Conservation (phyloP, 139 green algal species). For the Mesotaenium endlicherianum region DNA sequence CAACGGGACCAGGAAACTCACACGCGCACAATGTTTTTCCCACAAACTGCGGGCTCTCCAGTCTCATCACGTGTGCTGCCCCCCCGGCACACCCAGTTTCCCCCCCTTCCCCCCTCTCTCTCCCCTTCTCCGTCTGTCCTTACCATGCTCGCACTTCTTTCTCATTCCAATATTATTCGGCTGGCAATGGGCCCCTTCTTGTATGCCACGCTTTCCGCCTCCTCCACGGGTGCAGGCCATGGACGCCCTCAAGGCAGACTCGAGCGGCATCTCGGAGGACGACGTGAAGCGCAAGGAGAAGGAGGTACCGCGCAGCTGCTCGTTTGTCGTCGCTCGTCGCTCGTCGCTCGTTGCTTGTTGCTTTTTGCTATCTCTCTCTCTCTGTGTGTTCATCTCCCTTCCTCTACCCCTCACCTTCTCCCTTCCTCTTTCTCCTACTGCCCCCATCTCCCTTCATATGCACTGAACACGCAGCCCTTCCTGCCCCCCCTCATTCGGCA, state of each 20-base stretch:
- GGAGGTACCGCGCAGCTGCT: not conserved
- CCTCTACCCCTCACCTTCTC: not conserved
- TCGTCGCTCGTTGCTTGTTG: not conserved
- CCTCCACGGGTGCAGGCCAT: not conserved
- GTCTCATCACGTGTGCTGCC: not conserved
- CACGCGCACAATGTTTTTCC: too few relatives aligned
- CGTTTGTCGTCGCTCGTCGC: too few relatives aligned
- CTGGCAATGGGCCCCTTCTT: not conserved
- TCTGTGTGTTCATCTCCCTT: not conserved
- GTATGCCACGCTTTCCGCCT: not conserved
- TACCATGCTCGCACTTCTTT: not conserved
- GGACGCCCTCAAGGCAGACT: not conserved
- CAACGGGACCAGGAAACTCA: too few relatives aligned
- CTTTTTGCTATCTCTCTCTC: not conserved
- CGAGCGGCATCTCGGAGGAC: conserved; percentile 1
- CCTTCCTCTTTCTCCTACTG: not conserved
- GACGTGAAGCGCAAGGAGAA: not conserved
- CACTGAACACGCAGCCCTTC: not conserved
- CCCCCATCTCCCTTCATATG: not conserved
- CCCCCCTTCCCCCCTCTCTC: not conserved
- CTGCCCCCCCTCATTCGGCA: too few relatives aligned
- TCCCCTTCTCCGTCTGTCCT: not conserved
- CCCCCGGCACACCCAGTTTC: not conserved
- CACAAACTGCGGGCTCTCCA: not conserved
- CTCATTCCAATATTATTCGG: not conserved